phyloP scores from a whole-genome alignment of 2,329 filamentous ascomycete species.

The Aulographum hederae region DNA sequence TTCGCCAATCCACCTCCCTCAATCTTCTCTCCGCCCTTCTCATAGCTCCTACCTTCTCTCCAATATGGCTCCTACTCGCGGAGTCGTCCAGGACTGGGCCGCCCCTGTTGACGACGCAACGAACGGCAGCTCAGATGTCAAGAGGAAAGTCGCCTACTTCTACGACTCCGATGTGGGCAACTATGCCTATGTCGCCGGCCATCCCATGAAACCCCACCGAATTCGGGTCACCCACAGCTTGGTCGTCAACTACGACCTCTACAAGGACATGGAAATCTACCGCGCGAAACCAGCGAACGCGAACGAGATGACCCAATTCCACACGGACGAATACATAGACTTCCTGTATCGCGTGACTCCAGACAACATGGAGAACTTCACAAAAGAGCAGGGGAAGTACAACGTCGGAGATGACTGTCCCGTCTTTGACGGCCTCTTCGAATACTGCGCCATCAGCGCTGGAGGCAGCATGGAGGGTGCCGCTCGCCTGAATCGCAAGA shows the following conservation, averaged over 20 bases:
- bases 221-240: constrained; percentile 47
- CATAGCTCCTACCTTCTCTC: too few species aligned
- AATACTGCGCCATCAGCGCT: constrained; percentile 53
- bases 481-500: constrained; percentile 46
- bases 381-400: constrained; percentile 70
- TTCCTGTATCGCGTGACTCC: constrained; percentile 77
- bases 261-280: constrained; percentile 58
- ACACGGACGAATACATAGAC: constrained; percentile 56
- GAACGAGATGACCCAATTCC: constrained; percentile 56
- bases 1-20: too few species aligned
- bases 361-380: constrained; percentile 92
- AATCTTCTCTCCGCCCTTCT: too few species aligned
- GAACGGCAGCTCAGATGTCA: too few species aligned
- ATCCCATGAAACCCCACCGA: constrained; percentile 48
- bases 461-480: constrained; percentile 55
- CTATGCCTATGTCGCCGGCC: constrained; percentile 77
- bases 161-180: constrained; percentile 98
- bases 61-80: too few species aligned
- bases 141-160: constrained; percentile 93
- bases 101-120: too few species aligned
- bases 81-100: too few species aligned
- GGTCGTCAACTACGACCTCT: constrained; percentile 57
- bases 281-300: constrained; percentile 35
- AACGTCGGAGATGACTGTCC: constrained; percentile 47
- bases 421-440: constrained; percentile 52